Percentiles rank a stretch among this genome's conserved stretches.
phyloP scores from a whole-genome alignment of 2,329 filamentous ascomycete species.

The Penicillium nordicum region DNA sequence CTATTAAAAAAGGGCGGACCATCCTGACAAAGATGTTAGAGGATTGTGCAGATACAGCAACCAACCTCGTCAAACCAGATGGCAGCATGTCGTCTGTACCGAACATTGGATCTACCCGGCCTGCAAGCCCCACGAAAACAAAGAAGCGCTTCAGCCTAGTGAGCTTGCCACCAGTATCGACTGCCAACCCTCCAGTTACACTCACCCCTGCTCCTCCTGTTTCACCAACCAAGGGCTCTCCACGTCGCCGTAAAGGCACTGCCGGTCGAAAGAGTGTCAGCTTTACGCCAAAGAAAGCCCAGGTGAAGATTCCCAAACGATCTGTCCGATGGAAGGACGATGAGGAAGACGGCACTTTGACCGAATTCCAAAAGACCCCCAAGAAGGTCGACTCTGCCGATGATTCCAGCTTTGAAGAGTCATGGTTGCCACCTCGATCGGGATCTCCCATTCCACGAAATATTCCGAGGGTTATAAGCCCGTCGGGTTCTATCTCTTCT shows the following conservation, averaged over 20 bases:
- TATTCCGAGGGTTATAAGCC: conserved; percentile 44
- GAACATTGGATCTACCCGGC: conserved; percentile 65
- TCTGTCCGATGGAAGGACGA: conserved; percentile 92
- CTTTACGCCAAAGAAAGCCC: conserved; percentile 72
- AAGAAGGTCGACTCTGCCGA: conserved; percentile 62
- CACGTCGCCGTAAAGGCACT: conserved; percentile 68
- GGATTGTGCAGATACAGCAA: conserved; percentile 68
- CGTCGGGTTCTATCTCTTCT: conserved; percentile 53
- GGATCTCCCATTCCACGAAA: conserved; percentile 50
- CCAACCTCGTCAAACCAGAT: conserved; percentile 88
- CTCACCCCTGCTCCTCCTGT: conserved; percentile 37
- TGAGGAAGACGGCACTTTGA: conserved; percentile 76
- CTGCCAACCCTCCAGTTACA: conserved; percentile 27
- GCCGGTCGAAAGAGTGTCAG: conserved; percentile 67
- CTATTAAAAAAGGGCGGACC: conserved; percentile 71
- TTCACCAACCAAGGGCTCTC: conserved; percentile 72
- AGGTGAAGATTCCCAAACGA: conserved; percentile 65
- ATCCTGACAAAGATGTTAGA: conserved; percentile 76
- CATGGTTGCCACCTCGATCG: conserved; percentile 42
- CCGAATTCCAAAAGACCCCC: conserved; percentile 89
- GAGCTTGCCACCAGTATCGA: conserved; percentile 27
- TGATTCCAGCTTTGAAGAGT: conserved; percentile 54
- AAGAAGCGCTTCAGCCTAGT: conserved; percentile 52
- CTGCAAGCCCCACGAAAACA: conserved; percentile 70
- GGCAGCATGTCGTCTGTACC: conserved; percentile 57